Base-by-base conservation (phyloP, 2,329 filamentous ascomycete species). In the Monilinia fructigena region DNA sequence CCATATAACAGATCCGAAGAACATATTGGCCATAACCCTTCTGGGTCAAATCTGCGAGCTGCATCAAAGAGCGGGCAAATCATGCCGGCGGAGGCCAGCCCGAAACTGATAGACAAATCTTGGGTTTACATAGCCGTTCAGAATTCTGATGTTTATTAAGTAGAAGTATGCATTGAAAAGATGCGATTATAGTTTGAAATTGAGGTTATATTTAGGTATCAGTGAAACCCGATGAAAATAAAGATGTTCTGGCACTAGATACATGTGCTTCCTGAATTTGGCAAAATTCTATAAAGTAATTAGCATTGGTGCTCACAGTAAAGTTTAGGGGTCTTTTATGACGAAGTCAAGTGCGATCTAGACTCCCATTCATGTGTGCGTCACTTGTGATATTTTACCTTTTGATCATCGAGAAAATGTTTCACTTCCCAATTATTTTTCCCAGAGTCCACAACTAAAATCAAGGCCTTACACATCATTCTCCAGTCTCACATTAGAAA, bases 1-100 rank as follows among this genome's bases (percentile, higher is more conserved):
- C 14, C 35, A 93, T 89, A 74, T 93, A 93, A 75, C 93, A 89
- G 89, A 75, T 92, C 90, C 89, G 89, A 93, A 1, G 88, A 91
- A 82, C 90, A 93, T 28, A 93, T 84, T 0, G 89, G 90, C 80
- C 89, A 93, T 35, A 93, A 79, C 26, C 83, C 85, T 63, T 84
- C 83, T 1, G 90, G 89, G 0, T 89, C 81, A 8, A 93, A 80
- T 67, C 89, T 87, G 10, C 93, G 78, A 0, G 90, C 90, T 2
- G 89, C 89, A 75, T 87, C 83, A 35, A 93, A 93, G 80, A 1
- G 89, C 89, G 11, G 89, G 89, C 0, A 89, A 92, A 76, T 93
- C 90, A 77, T 93, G 89, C 2, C 93, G 83, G 26, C 90, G 86
- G 14, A 93, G 80, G 75, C 93, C 90, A 7, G 90, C 93, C 65